Conservation (phyloP, 2,329 filamentous ascomycete species). For the Eutypella sp. region DNA sequence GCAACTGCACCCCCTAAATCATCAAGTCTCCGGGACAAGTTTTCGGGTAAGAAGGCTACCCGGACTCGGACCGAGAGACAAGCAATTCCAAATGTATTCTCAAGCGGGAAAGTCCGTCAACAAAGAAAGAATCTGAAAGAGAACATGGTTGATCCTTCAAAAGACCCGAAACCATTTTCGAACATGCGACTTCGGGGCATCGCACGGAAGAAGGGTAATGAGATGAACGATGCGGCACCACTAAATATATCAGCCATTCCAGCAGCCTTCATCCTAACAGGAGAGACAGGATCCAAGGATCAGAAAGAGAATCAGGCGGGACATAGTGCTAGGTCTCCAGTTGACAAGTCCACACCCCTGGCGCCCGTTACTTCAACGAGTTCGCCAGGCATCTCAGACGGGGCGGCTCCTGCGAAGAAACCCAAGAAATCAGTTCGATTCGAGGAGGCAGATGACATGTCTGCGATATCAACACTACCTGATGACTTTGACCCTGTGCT, state of each 20-base stretch:
- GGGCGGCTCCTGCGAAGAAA: slow-evolving; percentile 14
- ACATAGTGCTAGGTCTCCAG: background rate
- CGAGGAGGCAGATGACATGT: slow-evolving; percentile 15
- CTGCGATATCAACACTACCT: slow-evolving; percentile 2
- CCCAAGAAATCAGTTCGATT: slow-evolving; percentile 36
- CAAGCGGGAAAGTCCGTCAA: slow-evolving; percentile 35
- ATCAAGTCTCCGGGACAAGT: slow-evolving; percentile 15
- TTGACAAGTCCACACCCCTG: slow-evolving; percentile 1
- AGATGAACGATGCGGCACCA: slow-evolving; percentile 38
- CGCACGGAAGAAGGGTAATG: slow-evolving; percentile 37
- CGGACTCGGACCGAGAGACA: slow-evolving; percentile 13
- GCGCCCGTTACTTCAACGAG: slow-evolving; percentile 8
- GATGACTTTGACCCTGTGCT: slow-evolving; percentile 11
- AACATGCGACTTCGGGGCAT: slow-evolving; percentile 33
- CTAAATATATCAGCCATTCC: slow-evolving; percentile 31
- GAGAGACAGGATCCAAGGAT: slow-evolving; percentile 4
- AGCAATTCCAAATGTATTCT: slow-evolving; percentile 38
- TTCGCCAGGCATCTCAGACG: slow-evolving; percentile 3
- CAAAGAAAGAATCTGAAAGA: slow-evolving; percentile 32
- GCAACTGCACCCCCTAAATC: slow-evolving; percentile 6
- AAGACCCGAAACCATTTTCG: slow-evolving; percentile 35
- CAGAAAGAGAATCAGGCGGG: slow-evolving; percentile 2
- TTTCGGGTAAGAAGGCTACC: slow-evolving; percentile 22
- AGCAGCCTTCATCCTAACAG: slow-evolving; percentile 20
- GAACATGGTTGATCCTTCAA: slow-evolving; percentile 36